Evolutionary conservation across 2,329 filamentous ascomycete genomes (phyloP).

Genomic region (Cladosporium sp.): DNA sequence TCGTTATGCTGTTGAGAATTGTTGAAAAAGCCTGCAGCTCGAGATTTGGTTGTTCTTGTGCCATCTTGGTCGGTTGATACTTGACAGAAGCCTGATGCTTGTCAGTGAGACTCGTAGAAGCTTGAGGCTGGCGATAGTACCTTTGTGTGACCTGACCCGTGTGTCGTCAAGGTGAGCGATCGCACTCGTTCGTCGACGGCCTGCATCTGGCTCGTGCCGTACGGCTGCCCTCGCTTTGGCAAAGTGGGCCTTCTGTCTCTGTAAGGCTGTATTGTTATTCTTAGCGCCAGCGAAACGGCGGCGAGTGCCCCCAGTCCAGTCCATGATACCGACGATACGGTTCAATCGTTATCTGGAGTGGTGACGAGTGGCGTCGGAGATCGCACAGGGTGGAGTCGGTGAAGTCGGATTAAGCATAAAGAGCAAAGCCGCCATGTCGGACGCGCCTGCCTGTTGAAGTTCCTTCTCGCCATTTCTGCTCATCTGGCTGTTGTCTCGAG

Average conservation of each 20-base stretch:
- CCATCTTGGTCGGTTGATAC: no score
- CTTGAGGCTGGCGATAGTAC: neutral
- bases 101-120: no score
- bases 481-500: neutral
- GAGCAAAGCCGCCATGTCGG: neutral
- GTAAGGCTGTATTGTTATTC: conserved; percentile 30
- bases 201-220: conserved; percentile 13
- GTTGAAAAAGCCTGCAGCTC: neutral
- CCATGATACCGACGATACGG: conserved; percentile 33
- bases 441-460: neutral
- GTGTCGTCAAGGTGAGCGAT: conserved; percentile 10
- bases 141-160: neutral
- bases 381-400: conserved; percentile 4
- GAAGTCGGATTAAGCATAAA: conserved; percentile 9
- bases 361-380: neutral
- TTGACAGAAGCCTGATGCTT: no score
- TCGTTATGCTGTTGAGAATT: neutral
- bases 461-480: neutral
- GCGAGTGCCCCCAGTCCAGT: conserved; percentile 46
- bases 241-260: conserved; percentile 46
- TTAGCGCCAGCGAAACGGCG: conserved; percentile 28
- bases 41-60: neutral
- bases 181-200: neutral
- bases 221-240: conserved; percentile 33
- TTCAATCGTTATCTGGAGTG: neutral